Conservation (phyloP, 768 basidiomycete species). For the Gloeophyllum trabeum region DNA sequence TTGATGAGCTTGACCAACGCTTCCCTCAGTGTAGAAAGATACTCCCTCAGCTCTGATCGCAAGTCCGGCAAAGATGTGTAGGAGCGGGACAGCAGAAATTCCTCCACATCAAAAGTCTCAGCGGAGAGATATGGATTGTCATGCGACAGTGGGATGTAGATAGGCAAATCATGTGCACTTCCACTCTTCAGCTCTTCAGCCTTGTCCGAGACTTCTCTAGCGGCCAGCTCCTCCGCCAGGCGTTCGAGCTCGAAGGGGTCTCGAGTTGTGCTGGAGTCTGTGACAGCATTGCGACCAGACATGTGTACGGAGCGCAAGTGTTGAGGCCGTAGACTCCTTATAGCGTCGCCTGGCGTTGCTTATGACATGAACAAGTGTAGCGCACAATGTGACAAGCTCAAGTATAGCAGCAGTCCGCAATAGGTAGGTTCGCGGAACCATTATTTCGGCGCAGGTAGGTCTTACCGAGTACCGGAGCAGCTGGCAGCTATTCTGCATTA, state of each 20-base stretch:
- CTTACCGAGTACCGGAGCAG: too few species aligned
- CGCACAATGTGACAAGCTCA: too few species aligned
- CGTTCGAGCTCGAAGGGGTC: constrained; percentile 64
- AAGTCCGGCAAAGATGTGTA: constrained; percentile 83
- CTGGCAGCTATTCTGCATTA: too few species aligned
- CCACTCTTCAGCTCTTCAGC: constrained; percentile 2
- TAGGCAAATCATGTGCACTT: constrained; percentile 38
- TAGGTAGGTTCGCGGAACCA: too few species aligned
- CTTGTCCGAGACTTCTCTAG: constrained; percentile 29
- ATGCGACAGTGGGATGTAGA: constrained; percentile 68
- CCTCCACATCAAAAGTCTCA: constrained; percentile 67
- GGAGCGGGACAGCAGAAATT: constrained; percentile 78
- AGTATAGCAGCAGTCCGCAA: too few species aligned
- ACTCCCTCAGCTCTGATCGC: constrained; percentile 78
- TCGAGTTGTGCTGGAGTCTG: constrained; percentile 5
- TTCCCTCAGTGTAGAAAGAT: constrained; percentile 75
- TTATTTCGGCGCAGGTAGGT: too few species aligned
- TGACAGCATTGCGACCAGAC: too few species aligned
- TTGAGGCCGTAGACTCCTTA: too few species aligned
- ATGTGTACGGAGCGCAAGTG: too few species aligned
- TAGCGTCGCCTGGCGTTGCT: too few species aligned
- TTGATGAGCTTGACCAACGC: constrained; percentile 95
- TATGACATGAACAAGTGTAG: too few species aligned
- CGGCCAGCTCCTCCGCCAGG: constrained; percentile 61
- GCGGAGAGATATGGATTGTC: constrained; percentile 62